Evolutionary conservation across 2,329 filamentous ascomycete genomes (phyloP).

Genomic region (Venturia effusa): DNA sequence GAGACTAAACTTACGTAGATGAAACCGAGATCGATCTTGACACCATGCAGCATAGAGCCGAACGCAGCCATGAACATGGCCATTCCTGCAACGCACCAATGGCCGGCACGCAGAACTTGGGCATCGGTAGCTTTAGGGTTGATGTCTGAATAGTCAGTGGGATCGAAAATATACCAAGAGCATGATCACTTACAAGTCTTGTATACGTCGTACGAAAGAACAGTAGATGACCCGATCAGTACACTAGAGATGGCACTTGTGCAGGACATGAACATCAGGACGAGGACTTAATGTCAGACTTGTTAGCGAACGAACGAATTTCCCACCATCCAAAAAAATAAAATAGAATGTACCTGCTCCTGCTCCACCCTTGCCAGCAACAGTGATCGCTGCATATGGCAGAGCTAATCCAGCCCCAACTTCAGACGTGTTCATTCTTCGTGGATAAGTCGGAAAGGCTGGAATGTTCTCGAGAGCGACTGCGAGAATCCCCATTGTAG

Average conservation of each 20-base stretch:
- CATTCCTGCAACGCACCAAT: slow-evolving; percentile 25
- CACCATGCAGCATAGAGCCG: slow-evolving; percentile 19
- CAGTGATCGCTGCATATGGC: slow-evolving; percentile 22
- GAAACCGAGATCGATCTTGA: slow-evolving; percentile 17
- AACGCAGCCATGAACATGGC: slow-evolving; percentile 22
- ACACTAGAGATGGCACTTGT: slow-evolving; percentile 34
- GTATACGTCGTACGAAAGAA: slow-evolving; percentile 32
- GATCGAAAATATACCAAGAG: no score
- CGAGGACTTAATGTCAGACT: slow-evolving; percentile 19
- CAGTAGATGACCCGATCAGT: slow-evolving; percentile 30
- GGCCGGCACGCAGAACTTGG: slow-evolving; percentile 24
- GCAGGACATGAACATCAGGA: slow-evolving; percentile 39
- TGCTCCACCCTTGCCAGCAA: slow-evolving; percentile 28
- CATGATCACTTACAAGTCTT: slow-evolving; percentile 19
- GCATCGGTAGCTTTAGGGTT: slow-evolving; percentile 22
- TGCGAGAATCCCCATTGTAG: slow-evolving; percentile 19
- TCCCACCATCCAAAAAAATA: neutral
- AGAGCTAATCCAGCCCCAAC: slow-evolving; percentile 18
- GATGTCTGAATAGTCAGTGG: slow-evolving; percentile 19
- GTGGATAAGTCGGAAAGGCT: slow-evolving; percentile 22
- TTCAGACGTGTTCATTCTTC: slow-evolving; percentile 16
- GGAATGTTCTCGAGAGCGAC: slow-evolving; percentile 17
- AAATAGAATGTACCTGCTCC: slow-evolving; percentile 18
- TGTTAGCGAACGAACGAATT: neutral
- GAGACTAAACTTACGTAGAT: slow-evolving; percentile 6